phyloP scores from a whole-genome alignment of 768 basidiomycete species.

The Gloeopeniophorella convolvens region DNA sequence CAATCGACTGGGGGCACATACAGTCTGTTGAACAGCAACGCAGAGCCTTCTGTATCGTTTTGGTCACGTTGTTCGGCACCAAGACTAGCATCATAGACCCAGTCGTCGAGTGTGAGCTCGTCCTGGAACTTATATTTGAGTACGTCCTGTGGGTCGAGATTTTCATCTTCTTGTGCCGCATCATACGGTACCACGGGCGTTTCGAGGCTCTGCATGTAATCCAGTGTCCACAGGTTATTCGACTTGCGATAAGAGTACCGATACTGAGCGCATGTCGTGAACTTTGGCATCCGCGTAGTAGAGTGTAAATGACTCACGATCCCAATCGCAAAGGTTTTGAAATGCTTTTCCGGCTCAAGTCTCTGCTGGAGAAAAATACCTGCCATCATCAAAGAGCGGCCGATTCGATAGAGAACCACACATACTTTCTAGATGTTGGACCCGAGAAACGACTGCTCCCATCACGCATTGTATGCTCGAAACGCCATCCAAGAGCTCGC shows the following conservation, averaged over 20 bases:
- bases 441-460: not conserved
- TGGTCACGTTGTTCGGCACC: not conserved
- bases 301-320: constrained; percentile 10
- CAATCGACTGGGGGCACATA: not conserved
- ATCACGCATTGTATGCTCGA: not conserved
- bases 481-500: not conserved
- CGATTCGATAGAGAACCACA: not conserved
- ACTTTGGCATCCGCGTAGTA: not conserved
- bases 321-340: constrained; percentile 22
- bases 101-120: constrained; percentile 2
- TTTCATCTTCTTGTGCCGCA: constrained; percentile 4
- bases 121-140: not conserved
- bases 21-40: constrained; percentile 7
- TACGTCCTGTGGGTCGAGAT: constrained; percentile 1
- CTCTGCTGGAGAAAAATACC: constrained; percentile 22
- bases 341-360: constrained; percentile 18
- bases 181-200: not conserved
- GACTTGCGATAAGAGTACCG: not conserved
- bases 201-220: not conserved
- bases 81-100: constrained; percentile 11
- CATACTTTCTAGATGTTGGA: constrained; percentile 5
- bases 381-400: not conserved
- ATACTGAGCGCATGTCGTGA: no score
- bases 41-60: not conserved
- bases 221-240: not conserved